Evolutionary conservation across 306 rosid genomes (phyloP).

Genomic region (cucumber (Cucumis sativus)): DNA sequence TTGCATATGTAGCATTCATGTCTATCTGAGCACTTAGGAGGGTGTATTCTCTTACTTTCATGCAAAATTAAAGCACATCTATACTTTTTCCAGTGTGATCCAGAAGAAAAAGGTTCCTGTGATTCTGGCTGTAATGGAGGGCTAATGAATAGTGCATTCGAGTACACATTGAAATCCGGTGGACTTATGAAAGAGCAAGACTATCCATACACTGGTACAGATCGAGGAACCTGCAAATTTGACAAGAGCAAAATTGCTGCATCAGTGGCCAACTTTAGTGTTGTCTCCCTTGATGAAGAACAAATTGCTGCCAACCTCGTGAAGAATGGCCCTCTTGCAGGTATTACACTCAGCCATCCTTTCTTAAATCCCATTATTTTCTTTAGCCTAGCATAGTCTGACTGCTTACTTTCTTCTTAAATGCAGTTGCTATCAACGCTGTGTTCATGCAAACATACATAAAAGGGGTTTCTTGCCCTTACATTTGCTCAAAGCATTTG

Average conservation of each 20-base stretch:
- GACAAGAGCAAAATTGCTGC: constrained; percentile 70
- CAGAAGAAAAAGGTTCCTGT: constrained; percentile 73
- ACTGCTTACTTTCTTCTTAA: neutral
- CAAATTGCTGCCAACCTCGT: constrained; percentile 94
- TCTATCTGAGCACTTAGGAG: neutral
- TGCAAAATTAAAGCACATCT: neutral
- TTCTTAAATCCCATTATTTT: neutral
- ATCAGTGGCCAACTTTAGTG: constrained; percentile 83
- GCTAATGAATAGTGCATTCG: constrained; percentile 95
- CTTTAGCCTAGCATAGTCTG: too few relatives aligned
- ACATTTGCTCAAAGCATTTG: constrained; percentile 59
- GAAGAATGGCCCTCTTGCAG: constrained; percentile 92
- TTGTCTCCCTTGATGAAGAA: constrained; percentile 71
- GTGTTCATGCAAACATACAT: constrained; percentile 90
- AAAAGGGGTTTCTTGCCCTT: constrained; percentile 93
- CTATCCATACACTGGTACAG: constrained; percentile 85
- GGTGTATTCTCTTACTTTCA: neutral
- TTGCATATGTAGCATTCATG: neutral
- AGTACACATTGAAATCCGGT: constrained; percentile 79
- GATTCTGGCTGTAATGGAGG: constrained; percentile 92
- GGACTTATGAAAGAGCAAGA: constrained; percentile 88
- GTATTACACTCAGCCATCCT: constrained; percentile 10
- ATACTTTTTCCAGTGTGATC: constrained; percentile 64
- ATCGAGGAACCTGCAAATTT: constrained; percentile 65
- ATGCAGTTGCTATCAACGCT: constrained; percentile 88